Percentiles rank a stretch among this genome's conserved stretches.
phyloP scores from a whole-genome alignment of 2,329 filamentous ascomycete species.

The Aspergillus quadrilineatus region DNA sequence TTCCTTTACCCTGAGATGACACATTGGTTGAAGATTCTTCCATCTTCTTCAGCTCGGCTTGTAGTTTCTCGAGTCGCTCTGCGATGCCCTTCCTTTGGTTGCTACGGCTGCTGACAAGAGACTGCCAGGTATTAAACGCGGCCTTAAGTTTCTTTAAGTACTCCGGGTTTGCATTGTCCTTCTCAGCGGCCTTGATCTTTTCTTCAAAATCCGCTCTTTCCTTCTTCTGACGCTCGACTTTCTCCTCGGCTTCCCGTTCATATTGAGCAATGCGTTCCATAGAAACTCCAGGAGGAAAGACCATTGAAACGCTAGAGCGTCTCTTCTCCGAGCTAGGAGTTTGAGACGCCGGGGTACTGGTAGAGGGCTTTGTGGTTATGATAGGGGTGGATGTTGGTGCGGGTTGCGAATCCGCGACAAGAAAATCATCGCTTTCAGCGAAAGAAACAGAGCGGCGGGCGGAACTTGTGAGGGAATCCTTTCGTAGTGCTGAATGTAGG shows the following conservation, averaged over 20 bases:
- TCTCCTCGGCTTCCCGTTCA: conserved; percentile 16
- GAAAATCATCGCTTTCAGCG: conserved; percentile 20
- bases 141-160: conserved; percentile 10
- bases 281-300: conserved; percentile 18
- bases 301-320: conserved; percentile 9
- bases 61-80: conserved; percentile 1
- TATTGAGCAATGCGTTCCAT: conserved; percentile 12
- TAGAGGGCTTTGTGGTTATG: conserved; percentile 4
- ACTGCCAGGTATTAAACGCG: neutral
- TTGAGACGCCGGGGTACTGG: neutral
- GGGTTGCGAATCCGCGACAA: conserved; percentile 10
- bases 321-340: conserved; percentile 4
- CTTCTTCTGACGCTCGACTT: conserved; percentile 11
- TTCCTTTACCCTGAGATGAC: conserved; percentile 5
- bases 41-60: conserved; percentile 13
- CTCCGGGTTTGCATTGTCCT: conserved; percentile 3
- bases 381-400: conserved; percentile 13
- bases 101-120: neutral
- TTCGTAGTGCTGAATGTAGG: conserved; percentile 27
- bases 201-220: conserved; percentile 11
- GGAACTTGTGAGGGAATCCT: conserved; percentile 19
- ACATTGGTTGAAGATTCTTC: conserved; percentile 13
- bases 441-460: conserved; percentile 31
- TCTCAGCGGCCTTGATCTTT: conserved; percentile 13
- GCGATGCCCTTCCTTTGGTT: neutral